Percentiles rank a stretch among this genome's conserved stretches.
Conservation (phyloP, 1,139 yeast species). For the Wickerhamomyces sp. region DNA sequence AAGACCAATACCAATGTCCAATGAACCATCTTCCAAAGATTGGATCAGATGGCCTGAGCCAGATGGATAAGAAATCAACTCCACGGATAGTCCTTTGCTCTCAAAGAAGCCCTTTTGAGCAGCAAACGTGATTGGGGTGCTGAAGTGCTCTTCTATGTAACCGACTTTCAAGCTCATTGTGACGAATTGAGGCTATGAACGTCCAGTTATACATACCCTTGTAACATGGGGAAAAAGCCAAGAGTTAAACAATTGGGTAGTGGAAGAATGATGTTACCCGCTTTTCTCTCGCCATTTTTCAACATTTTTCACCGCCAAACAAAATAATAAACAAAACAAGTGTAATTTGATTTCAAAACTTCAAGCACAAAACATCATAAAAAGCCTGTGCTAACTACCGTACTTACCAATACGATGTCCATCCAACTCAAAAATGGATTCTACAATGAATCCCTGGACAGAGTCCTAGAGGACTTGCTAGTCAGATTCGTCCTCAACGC, state of each 20-base stretch:
- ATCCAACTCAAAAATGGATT: conserved; percentile 21
- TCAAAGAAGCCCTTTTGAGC: conserved; percentile 50
- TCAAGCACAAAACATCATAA: too few species aligned
- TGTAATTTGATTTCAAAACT: too few species aligned
- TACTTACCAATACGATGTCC: conserved; percentile 21
- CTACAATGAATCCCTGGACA: conserved; percentile 48
- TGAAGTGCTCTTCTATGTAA: conserved; percentile 86
- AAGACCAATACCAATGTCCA: conserved; percentile 79
- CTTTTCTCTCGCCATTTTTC: too few species aligned
- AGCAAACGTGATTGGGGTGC: conserved; percentile 81
- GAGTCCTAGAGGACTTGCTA: conserved; percentile 78
- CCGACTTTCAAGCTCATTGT: conserved; percentile 53
- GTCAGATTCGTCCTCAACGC: conserved; percentile 89
- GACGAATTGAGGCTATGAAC: too few species aligned
- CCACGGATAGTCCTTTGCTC: conserved; percentile 43
- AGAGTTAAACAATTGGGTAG: too few species aligned
- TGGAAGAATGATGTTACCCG: too few species aligned
- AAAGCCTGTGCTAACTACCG: too few species aligned
- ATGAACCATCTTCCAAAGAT: conserved; percentile 55
- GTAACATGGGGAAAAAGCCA: too few species aligned
- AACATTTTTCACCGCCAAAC: too few species aligned
- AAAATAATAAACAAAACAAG: too few species aligned
- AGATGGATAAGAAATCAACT: conserved; percentile 71
- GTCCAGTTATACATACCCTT: too few species aligned
- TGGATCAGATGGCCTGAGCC: conserved; percentile 88